phyloP scores from a whole-genome alignment of 768 basidiomycete species.

The Rhizopogon roseolus region DNA sequence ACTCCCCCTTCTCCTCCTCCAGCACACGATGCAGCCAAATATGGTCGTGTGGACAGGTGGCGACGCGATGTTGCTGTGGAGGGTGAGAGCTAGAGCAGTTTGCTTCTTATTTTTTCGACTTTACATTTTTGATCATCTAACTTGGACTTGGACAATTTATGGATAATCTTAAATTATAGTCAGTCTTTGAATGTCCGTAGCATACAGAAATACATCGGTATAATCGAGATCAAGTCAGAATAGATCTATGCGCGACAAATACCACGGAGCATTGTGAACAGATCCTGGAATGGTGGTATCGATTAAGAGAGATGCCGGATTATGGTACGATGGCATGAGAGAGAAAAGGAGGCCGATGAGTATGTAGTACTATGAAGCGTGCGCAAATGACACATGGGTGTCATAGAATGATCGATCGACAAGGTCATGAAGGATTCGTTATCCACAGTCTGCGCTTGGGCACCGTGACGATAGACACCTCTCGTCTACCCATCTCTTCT shows the following conservation, averaged over 20 bases:
- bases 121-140: constrained; percentile 8
- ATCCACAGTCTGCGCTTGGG: constrained; percentile 75
- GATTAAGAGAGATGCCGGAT: constrained; percentile 14
- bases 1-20: constrained; percentile 59
- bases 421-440: constrained; percentile 52
- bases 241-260: constrained; percentile 33
- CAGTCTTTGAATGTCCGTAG: constrained; percentile 31
- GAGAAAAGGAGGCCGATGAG: neutral
- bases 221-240: constrained; percentile 24
- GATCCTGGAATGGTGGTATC: constrained; percentile 24
- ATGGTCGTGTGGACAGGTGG: constrained; percentile 74
- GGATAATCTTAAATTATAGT: constrained; percentile 15
- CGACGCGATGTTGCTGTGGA: constrained; percentile 73
- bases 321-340: constrained; percentile 20
- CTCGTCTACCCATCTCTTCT: constrained; percentile 75
- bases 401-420: neutral
- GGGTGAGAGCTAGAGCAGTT: constrained; percentile 36
- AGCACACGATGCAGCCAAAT: constrained; percentile 60
- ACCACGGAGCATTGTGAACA: constrained; percentile 29
- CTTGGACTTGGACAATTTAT: neutral
- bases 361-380: neutral
- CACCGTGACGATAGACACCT: constrained; percentile 76
- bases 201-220: constrained; percentile 32
- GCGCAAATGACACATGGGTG: neutral
- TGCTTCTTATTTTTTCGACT: constrained; percentile 7